phyloP scores from a whole-genome alignment of 2,329 filamentous ascomycete genomes.

The Clonostachys solani region DNA sequence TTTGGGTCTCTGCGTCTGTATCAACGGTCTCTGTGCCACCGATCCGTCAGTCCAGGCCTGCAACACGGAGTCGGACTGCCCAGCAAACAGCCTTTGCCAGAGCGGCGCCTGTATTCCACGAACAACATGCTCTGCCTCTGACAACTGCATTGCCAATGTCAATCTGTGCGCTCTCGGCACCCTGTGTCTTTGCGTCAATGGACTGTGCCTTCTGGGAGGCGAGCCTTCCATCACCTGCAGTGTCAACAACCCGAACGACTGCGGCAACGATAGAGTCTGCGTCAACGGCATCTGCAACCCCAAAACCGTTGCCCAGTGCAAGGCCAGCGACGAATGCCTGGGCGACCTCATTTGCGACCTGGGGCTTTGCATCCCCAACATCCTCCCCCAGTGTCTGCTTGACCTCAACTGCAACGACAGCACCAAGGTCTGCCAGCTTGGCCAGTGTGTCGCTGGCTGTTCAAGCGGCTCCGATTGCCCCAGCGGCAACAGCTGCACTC shows the following conservation, averaged over 20 bases:
- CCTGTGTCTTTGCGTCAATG: slow-evolving; percentile 8
- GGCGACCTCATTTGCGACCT: slow-evolving; percentile 5
- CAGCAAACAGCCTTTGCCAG: slow-evolving; percentile 3
- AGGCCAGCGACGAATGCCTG: not conserved
- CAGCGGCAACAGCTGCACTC: not conserved
- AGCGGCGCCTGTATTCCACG: slow-evolving; percentile 6
- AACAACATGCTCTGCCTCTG: not conserved
- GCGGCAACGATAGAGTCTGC: not conserved
- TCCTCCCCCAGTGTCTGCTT: not conserved
- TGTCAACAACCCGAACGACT: slow-evolving; percentile 1
- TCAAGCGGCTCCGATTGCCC: not conserved
- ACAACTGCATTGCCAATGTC: slow-evolving; percentile 4
- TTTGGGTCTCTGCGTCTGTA: slow-evolving; percentile 7
- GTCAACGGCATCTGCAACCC: slow-evolving; percentile 1
- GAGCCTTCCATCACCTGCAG: not conserved
- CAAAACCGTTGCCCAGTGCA: slow-evolving; percentile 4
- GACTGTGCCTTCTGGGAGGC: slow-evolving; percentile 5
- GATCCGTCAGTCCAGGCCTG: slow-evolving; percentile 2
- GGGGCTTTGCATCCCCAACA: slow-evolving; percentile 2
- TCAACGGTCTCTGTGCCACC: slow-evolving; percentile 3
- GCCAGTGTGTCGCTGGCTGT: slow-evolving; percentile 2
- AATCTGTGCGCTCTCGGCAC: slow-evolving; percentile 6
- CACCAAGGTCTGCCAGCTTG: slow-evolving; percentile 4
- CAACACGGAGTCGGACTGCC: slow-evolving; percentile 1
- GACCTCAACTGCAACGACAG: not conserved